Base-by-base conservation (phyloP, 306 rosid species). In the Prunus mume region DNA sequence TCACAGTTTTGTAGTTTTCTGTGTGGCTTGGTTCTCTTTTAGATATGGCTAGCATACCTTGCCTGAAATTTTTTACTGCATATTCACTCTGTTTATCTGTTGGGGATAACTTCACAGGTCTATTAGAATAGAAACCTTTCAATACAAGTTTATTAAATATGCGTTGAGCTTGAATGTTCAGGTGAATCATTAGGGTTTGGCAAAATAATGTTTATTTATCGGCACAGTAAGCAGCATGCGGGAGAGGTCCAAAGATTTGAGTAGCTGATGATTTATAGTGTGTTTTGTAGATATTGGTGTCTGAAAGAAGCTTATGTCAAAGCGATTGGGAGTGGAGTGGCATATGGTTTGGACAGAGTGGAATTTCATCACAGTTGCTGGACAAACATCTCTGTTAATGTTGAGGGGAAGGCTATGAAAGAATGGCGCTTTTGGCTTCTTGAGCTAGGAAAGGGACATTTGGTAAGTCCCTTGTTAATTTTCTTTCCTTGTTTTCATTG, bases 241-340 rank as follows among this genome's bases (percentile, higher is more conserved):
- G 61, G 15, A 24, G 61, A 8, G 3, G 24, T 69, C 2, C 49
- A 69, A 49, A 69, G 7, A 28, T 70, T 28, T 70, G 19, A 51
- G 34, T 43, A 73, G 58, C 63, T 18, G 50, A 65, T 22, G 68
- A 76, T 70, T n/a, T 61, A 34, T 24, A 24, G 65, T 10, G 30
- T 79, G 34, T 50, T 28, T 82, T 84, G 83, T 86, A 94, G 98
- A 74, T 91, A 89, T 83, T 94, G 98, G 98, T 83, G 90, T 86
- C 76, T 94, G 68, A 91, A 91, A 82, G 98, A 94, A 83, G 97
- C 97, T 25, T 91, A 87, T 71, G 97, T 91, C 72, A 91, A 94
- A 86, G 95, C 97, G 57, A 83, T 78, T 51, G 98, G 97, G 52
- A 90, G 90, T 72, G 97, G 98, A 81, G 73, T 94, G 72, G 79